Evolutionary conservation across 495 filamentous ascomycete genomes (phyloP), one percentile per base, ranked within the genome.

Genomic region (Parachaetomium inaequale): DNA sequence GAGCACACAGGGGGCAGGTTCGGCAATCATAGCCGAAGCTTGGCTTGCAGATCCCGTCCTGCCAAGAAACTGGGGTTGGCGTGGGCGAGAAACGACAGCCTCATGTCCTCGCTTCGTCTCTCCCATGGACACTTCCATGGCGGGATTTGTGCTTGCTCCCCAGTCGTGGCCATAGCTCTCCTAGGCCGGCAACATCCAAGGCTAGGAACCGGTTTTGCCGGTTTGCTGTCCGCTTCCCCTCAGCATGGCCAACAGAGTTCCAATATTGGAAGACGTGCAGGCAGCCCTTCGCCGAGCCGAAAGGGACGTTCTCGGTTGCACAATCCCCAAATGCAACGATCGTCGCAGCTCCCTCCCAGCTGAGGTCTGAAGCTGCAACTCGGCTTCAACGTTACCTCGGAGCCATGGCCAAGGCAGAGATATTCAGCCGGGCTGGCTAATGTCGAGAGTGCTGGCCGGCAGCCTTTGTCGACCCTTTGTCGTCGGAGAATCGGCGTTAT

Each of bases 361-460:
- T 8, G 23, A 29, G 25, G 28, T 36, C 34, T 32, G 26, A 29
- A 57, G 1, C n/a, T 23, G 14, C 38, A 36, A 55, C 55, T 36
- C 31, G 21, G 38, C 6, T 54, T 61, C 19, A 65, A 70, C 67
- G 65, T 67, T 67, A 65, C 60, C 45, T 64, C 45, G 28, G 36
- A 29, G 43, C 53, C 38, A 40, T 42, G 59, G 29, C 32, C 42
- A 52, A 42, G 50, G n/a, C 32, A 34, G 12, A 7, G 34, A 25
- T n/a, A 72, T 71, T 73, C 68, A 71, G 64, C 70, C 70, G 70
- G 57, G 29, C 38, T 67, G 70, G 70, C 66, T 71, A 73, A 72
- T 70, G 46, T 40, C 64, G n/a, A n/a, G 28, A 28, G 25, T 29
- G 5, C 21, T 43, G 21, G 34, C 7, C 21, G 1, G 38, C 15